These are phyloP conservation scores for Sarocladium strictum DNA, from an alignment of 2,329 filamentous ascomycete genomes.

Conservation along the genomic window DNA sequence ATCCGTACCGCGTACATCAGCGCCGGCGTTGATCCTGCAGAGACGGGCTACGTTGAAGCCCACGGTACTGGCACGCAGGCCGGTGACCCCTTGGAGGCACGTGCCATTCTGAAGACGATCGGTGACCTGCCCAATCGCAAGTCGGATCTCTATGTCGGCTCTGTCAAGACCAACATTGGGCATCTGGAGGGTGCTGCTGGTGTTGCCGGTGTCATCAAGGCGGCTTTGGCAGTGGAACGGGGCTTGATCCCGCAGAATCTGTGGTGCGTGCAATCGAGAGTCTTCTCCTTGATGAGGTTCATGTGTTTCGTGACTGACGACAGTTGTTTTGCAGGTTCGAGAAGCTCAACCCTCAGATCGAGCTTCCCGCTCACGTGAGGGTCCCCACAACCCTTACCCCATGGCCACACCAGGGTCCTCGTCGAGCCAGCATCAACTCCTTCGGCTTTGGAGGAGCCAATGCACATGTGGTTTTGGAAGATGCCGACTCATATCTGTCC, in stretches of 20 bases:
- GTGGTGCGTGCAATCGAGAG: constrained; percentile 13
- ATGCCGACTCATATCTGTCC: constrained; percentile 11
- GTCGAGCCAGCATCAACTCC: constrained; percentile 14
- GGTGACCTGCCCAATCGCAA: background rate
- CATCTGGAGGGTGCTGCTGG: constrained; percentile 16
- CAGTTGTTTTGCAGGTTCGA: no score
- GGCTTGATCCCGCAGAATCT: constrained; percentile 15
- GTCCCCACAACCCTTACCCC: no score
- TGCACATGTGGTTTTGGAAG: constrained; percentile 17
- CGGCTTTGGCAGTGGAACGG: constrained; percentile 14
- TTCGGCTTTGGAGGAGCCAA: constrained; percentile 19
- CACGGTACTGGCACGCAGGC: constrained; percentile 46
- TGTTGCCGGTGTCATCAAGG: constrained; percentile 16
- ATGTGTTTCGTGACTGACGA: no score
- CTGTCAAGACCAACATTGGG: constrained; percentile 18
- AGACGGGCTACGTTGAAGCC: constrained; percentile 39
- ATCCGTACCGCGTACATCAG: constrained; percentile 33
- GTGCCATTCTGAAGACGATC: constrained; percentile 23
- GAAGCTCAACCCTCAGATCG: no score
- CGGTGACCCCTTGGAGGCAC: constrained; percentile 34
- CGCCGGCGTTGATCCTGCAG: constrained; percentile 26
- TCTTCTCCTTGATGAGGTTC: no score
- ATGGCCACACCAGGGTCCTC: background rate
- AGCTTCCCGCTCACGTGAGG: no score
- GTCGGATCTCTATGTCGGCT: constrained; percentile 8